phyloP scores from a whole-genome alignment of 2,329 filamentous ascomycete genomes.

The Cladobotryum mycophilum region DNA sequence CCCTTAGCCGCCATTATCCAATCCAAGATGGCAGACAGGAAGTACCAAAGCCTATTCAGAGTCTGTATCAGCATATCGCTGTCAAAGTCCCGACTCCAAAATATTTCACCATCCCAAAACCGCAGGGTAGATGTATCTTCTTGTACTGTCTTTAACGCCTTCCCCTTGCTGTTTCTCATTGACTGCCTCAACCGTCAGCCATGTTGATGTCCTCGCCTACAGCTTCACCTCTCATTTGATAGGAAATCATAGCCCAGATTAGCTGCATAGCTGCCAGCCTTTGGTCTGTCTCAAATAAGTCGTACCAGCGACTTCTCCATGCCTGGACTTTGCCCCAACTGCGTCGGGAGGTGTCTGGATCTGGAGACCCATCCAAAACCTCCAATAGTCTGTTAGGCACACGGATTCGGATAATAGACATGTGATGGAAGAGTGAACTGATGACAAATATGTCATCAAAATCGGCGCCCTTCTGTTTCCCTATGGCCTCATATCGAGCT shows the following conservation, averaged over 20 bases:
- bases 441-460: conserved; percentile 58
- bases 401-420: conserved; percentile 52
- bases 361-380: conserved; percentile 43
- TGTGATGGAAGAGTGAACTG: conserved; percentile 56
- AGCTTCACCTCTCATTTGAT: conserved; percentile 46
- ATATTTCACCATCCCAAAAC: too few species aligned
- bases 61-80: too few species aligned
- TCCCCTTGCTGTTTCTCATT: not conserved
- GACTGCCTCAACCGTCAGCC: conserved; percentile 18
- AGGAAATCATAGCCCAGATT: conserved; percentile 55
- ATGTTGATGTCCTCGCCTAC: conserved; percentile 21
- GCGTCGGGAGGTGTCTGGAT: conserved; percentile 26
- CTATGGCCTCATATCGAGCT: conserved; percentile 51
- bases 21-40: not conserved
- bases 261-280: conserved; percentile 50
- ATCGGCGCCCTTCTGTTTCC: conserved; percentile 38
- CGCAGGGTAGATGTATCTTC: too few species aligned
- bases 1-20: not conserved
- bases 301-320: conserved; percentile 56
- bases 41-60: not conserved
- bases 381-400: conserved; percentile 48
- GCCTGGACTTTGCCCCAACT: conserved; percentile 50
- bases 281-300: conserved; percentile 50
- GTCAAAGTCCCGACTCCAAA: too few species aligned
- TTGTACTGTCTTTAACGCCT: conserved; percentile 12